Percentiles rank a stretch among this genome's conserved stretches.
Conservation (phyloP, 129 eudicot genomes). For the Flaveria trinervia region DNA sequence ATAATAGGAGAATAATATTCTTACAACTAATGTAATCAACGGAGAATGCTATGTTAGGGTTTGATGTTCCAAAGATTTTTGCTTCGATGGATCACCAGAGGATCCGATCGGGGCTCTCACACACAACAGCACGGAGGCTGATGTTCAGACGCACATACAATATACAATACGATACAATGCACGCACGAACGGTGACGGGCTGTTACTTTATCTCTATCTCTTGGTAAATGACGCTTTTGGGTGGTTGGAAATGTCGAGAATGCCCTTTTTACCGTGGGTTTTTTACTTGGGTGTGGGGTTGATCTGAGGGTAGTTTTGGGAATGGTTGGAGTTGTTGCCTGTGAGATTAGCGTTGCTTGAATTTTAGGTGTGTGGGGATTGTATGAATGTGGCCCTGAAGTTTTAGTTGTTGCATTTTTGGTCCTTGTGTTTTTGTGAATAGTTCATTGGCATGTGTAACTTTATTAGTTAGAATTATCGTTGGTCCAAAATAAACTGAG, state of each 20-base stretch:
- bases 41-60: constrained; percentile 41
- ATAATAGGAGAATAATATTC: not conserved
- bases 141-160: constrained; percentile 41
- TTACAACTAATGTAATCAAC: constrained; percentile 20
- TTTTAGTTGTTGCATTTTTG: not conserved
- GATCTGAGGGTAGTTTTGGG: constrained; percentile 21
- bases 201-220: constrained; percentile 30
- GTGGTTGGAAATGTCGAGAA: not conserved
- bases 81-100: constrained; percentile 32
- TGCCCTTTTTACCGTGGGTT: constrained; percentile 18
- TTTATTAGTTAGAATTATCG: too few relatives aligned
- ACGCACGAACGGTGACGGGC: constrained; percentile 37
- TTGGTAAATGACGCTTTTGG: constrained; percentile 22
- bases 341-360: constrained; percentile 29
- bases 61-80: constrained; percentile 37
- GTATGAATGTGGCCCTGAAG: not conserved
- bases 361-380: constrained; percentile 4
- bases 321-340: constrained; percentile 26
- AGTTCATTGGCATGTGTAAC: not conserved
- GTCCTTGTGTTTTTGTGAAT: constrained; percentile 16
- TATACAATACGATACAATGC: not conserved
- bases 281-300: constrained; percentile 13
- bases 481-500: too few relatives aligned
- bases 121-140: constrained; percentile 42
- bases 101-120: constrained; percentile 38